These are phyloP conservation scores for Tuctoria greenei DNA, from an alignment of 176 grass and related monocot genomes.

Conservation along the genomic window DNA sequence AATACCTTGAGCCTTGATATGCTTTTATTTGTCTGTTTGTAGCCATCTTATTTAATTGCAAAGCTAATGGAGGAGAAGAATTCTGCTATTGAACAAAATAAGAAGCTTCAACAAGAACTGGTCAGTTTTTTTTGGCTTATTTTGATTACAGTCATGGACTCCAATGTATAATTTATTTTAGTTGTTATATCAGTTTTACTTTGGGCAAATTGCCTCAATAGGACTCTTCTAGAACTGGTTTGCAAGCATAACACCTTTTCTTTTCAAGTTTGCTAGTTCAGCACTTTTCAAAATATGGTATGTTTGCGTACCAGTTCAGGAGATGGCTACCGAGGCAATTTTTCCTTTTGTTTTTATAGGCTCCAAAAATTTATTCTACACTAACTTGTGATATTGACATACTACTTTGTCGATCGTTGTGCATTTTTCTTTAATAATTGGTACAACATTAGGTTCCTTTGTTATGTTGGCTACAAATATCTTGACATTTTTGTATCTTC, in stretches of 20 bases:
- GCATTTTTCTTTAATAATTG: neutral
- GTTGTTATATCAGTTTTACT: neutral
- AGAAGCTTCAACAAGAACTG: slow-evolving; percentile 73
- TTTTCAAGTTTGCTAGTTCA: too few relatives aligned
- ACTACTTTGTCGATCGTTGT: slow-evolving; percentile 3
- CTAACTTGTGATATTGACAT: neutral
- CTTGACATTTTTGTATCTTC: slow-evolving; percentile 7
- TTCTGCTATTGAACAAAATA: slow-evolving; percentile 62
- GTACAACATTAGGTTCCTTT: slow-evolving; percentile 1
- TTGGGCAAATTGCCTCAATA: too few relatives aligned
- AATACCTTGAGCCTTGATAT: slow-evolving; percentile 12
- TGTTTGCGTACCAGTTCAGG: too few relatives aligned
- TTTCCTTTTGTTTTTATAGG: neutral
- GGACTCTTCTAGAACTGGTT: too few relatives aligned
- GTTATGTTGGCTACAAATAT: neutral
- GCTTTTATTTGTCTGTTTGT: slow-evolving; percentile 28
- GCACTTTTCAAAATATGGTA: too few relatives aligned
- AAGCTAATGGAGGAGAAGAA: slow-evolving; percentile 75
- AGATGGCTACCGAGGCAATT: too few relatives aligned
- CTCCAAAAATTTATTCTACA: neutral
- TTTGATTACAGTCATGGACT: too few relatives aligned
- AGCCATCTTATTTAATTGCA: slow-evolving; percentile 54
- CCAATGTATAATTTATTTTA: neutral
- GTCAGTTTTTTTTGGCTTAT: slow-evolving; percentile 42
- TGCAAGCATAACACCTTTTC: too few relatives aligned